Evolutionary conservation across 371 early-diverging fungal genomes (phyloP).

Genomic region (Mucor ambiguus): DNA sequence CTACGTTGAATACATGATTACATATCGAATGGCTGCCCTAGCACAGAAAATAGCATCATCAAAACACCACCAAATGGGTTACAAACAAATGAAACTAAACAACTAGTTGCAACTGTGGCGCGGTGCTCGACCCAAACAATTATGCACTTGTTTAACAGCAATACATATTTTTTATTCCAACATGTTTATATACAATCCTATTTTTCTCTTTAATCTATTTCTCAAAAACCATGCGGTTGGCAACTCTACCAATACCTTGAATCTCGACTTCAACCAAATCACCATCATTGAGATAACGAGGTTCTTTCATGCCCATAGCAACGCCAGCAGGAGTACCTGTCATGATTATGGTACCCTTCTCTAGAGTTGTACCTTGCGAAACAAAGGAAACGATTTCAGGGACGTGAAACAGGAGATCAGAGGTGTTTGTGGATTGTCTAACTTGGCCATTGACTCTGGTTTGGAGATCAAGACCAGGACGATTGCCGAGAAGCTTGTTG

Average conservation of each 20-base stretch:
- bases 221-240: slow-evolving; percentile 36
- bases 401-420: slow-evolving; percentile 52
- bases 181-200: neutral
- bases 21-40: too few relatives aligned
- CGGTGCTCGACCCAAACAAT: neutral
- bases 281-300: slow-evolving; percentile 51
- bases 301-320: slow-evolving; percentile 53
- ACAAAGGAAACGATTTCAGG: slow-evolving; percentile 54
- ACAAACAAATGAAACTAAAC: too few relatives aligned
- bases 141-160: neutral
- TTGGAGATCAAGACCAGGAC: slow-evolving; percentile 48
- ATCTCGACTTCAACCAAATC: slow-evolving; percentile 55
- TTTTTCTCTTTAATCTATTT: neutral
- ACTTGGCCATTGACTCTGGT: slow-evolving; percentile 51
- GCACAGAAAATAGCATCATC: too few relatives aligned
- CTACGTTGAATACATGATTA: too few relatives aligned
- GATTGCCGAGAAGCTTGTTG: slow-evolving; percentile 44
- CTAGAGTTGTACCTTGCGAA: slow-evolving; percentile 62
- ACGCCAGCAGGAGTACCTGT: slow-evolving; percentile 67
- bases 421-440: slow-evolving; percentile 56
- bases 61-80: too few relatives aligned
- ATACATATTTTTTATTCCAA: neutral
- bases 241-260: slow-evolving; percentile 55
- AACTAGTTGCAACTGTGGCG: too few relatives aligned
- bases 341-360: slow-evolving; percentile 61